Base-by-base conservation (phyloP, 2,329 filamentous ascomycete genomes). In the Podosphaera leucotricha region DNA sequence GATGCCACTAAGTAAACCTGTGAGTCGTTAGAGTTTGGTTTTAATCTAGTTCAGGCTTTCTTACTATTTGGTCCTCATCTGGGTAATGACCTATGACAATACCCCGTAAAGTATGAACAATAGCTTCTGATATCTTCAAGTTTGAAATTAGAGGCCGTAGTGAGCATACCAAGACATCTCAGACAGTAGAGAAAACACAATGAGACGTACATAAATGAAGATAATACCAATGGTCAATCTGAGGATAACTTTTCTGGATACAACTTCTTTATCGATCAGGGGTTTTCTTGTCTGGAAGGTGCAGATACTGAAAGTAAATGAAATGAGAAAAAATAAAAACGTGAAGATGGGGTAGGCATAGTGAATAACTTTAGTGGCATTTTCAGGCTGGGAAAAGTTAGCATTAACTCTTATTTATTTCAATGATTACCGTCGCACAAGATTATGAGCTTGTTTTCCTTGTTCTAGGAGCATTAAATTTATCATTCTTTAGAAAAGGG, bases 1-100 rank as follows among this genome's bases (percentile, higher is more conserved):
- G 72, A 77, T 1, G 75, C 70, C 21, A 80, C 59, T 33, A 70
- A 61, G 44, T 73, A 71, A 44, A 81, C 54, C 64, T 66, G 38
- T 22, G 2, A 6, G 13, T n/a, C 2, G 26, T 26, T 21, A n/a
- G 38, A 20, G n/a, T n/a, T 22, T 40, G 20, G 15, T 22, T 5
- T 11, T 11, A 24, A 8, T 15, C 16, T 10, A 24, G 10, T 6
- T 19, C 6, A 40, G 16, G 24, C 59, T 37, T 20, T 28, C 38
- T 41, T 26, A 41, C 38, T 22, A 26, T 15, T 11, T n/a, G 20
- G 20, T 41, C 38, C 15, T 41, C 16, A 15, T 41, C 38, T 26
- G 38, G 21, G 13, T 26, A 41, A 2, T 41, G 2, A n/a, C 26
- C 16, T n/a, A 21, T 26, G 2, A 41, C 21, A 22, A 16, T 26